Evolutionary conservation across 352 stramenopile species (phyloP), one percentile per base, ranked within the genome.

Genomic region (Pythium angustatum): DNA sequence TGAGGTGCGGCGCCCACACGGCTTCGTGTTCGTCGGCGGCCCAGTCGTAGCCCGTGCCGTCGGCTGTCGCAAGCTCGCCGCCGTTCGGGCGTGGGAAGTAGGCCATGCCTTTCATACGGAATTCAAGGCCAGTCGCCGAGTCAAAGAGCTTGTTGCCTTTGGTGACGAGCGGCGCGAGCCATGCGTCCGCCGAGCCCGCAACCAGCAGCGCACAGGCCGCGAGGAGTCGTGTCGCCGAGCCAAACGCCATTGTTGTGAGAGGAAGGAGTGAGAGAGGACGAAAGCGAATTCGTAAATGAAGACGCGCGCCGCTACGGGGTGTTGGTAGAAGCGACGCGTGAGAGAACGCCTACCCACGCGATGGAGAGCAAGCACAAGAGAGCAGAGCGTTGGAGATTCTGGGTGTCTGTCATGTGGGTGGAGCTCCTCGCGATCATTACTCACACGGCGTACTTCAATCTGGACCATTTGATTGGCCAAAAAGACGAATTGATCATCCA

Each of bases 111-210:
- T 89, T 88, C 44, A 89, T 77, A 26, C 78, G 72, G 59, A 91
- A 88, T 61, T 96, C 83, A 10, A 77, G 45, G 14, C 79, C 78
- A 1, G 80, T 86, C 3, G 76, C 60, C 15, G 77, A 83, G 69
- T 93, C 72, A 69, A 94, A 96, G 64, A 96, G 83, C 65, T 94
- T 95, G 76, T 93, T 93, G 62, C 85, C 84, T 57, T 85, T 87
- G 31, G 63, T 38, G 5, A 87, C 58, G 64, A 89, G 78, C 5
- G 73, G 76, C 12, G 76, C 47, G 15, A 81, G n/a, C 79, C 75
- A 88, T n/a, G 73, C 77, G 68, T 78, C 24, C 17, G 33, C 38
- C 2, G 38, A 21, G 8, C 3, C 21, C 12, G 31, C 14, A 27
- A 43, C n/a, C 19, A 61, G 54, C 41, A 48, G 24, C 17, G 41